Conservation (phyloP, 768 basidiomycete genomes). For the Russula earlei region DNA sequence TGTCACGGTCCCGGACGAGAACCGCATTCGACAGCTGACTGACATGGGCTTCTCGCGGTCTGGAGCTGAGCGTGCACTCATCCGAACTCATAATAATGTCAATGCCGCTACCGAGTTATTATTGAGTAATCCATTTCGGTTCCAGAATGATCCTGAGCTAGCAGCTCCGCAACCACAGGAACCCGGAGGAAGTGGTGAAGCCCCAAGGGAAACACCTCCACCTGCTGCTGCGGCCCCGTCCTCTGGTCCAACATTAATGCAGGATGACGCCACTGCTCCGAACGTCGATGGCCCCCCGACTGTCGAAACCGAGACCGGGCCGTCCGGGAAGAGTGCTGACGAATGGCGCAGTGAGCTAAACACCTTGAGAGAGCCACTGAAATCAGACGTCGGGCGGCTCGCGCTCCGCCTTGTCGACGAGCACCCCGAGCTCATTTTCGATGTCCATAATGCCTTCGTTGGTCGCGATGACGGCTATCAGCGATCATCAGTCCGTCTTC, state of each 20-base stretch:
- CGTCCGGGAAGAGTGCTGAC: conserved; percentile 41
- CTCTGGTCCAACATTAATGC: conserved; percentile 25
- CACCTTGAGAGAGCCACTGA: conserved; percentile 53
- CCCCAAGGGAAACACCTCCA: conserved; percentile 18
- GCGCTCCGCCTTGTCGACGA: conserved; percentile 78
- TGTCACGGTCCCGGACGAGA: conserved; percentile 56
- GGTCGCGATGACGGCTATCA: conserved; percentile 50
- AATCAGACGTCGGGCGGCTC: conserved; percentile 52
- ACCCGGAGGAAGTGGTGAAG: conserved; percentile 14
- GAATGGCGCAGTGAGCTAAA: conserved; percentile 61
- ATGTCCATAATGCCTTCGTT: conserved; percentile 75
- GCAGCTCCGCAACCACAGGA: conserved; percentile 26
- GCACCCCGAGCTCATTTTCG: conserved; percentile 81
- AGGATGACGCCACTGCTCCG: conserved; percentile 23
- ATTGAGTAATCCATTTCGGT: conserved; percentile 69
- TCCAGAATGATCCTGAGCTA: conserved; percentile 57
- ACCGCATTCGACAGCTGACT: conserved; percentile 68
- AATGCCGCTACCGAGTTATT: conserved; percentile 82
- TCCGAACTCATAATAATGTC: conserved; percentile 81
- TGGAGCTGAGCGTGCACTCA: conserved; percentile 75
- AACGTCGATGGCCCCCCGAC: background rate
- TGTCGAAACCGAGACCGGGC: conserved; percentile 7
- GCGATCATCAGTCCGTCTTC: conserved; percentile 53
- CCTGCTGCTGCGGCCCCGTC: conserved; percentile 3
- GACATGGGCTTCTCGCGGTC: conserved; percentile 98